phyloP scores from a whole-genome alignment of 345 rosid genomes.

The Geranium rotundifolium region DNA sequence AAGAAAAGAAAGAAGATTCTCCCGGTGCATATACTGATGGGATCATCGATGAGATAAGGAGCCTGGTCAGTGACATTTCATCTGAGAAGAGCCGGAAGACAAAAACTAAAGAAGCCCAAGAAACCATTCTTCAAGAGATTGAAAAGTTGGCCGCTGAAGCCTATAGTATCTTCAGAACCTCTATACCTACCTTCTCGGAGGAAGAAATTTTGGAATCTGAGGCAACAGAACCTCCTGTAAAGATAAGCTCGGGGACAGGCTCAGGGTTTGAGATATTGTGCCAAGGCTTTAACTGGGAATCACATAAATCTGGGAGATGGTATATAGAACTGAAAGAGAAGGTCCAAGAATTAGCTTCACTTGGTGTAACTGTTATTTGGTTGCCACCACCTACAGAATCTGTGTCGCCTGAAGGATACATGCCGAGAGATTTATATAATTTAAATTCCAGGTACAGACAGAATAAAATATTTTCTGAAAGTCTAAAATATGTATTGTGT shows the following conservation, averaged over 20 bases:
- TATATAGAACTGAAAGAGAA: conserved; percentile 65
- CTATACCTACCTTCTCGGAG: conserved; percentile 47
- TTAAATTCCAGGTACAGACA: conserved; percentile 67
- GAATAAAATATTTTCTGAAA: neutral
- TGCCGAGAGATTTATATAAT: conserved; percentile 89
- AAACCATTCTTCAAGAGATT: conserved; percentile 81
- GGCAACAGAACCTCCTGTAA: conserved; percentile 27
- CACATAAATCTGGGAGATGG: conserved; percentile 84
- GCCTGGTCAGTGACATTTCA: conserved; percentile 59
- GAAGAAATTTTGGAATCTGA: conserved; percentile 36
- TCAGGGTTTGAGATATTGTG: conserved; percentile 78
- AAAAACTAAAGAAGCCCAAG: conserved; percentile 63
- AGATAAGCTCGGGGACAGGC: conserved; percentile 66
- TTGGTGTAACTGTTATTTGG: conserved; percentile 7
- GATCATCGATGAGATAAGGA: conserved; percentile 72
- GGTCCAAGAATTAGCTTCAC: conserved; percentile 52
- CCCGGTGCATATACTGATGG: conserved; percentile 34
- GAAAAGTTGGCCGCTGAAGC: conserved; percentile 99
- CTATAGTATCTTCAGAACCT: conserved; percentile 79
- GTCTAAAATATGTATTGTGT: neutral
- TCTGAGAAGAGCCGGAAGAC: conserved; percentile 38
- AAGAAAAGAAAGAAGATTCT: conserved; percentile 23
- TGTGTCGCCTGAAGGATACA: conserved; percentile 22
- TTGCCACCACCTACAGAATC: neutral
- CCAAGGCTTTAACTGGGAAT: conserved; percentile 98